Percentiles rank a stretch among this genome's conserved stretches.
phyloP scores from a whole-genome alignment of 345 rosid species.

The Sapria himalayana region DNA sequence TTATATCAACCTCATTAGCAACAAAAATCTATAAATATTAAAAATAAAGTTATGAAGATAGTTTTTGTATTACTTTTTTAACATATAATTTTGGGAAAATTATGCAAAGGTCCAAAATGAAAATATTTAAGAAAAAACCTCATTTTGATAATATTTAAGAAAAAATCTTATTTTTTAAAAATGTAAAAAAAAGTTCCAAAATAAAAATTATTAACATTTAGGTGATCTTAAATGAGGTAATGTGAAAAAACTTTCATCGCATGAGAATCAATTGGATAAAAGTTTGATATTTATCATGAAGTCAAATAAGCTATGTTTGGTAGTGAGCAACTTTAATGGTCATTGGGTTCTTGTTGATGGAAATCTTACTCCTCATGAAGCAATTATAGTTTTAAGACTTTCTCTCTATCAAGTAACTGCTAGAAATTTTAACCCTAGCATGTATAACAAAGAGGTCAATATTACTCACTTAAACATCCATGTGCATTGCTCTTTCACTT shows the following conservation, averaged over 20 bases:
- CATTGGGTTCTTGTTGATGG: constrained; percentile 71
- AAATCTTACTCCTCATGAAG: constrained; percentile 92
- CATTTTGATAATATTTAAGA: too few species aligned
- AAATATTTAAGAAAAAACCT: too few species aligned
- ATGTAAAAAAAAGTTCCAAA: too few species aligned
- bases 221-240: too few species aligned
- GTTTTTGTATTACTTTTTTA: too few species aligned
- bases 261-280: constrained; percentile 70
- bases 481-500: constrained; percentile 66
- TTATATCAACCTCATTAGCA: too few species aligned
- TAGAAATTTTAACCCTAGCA: constrained; percentile 60
- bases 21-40: too few species aligned
- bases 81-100: too few species aligned
- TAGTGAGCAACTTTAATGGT: constrained; percentile 56
- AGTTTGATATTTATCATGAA: constrained; percentile 51
- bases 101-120: too few species aligned
- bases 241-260: constrained; percentile 36
- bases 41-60: too few species aligned
- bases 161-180: too few species aligned
- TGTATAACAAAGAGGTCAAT: constrained; percentile 47
- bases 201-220: too few species aligned
- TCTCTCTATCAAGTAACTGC: constrained; percentile 93
- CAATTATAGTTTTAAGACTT: constrained; percentile 67
- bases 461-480: constrained; percentile 38
- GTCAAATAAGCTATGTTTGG: constrained; percentile 64